A percentile compares a stretch with the other conserved stretches of the same genome.
Conservation (phyloP, 768 basidiomycete species). For the Kwoniella sp. region DNA sequence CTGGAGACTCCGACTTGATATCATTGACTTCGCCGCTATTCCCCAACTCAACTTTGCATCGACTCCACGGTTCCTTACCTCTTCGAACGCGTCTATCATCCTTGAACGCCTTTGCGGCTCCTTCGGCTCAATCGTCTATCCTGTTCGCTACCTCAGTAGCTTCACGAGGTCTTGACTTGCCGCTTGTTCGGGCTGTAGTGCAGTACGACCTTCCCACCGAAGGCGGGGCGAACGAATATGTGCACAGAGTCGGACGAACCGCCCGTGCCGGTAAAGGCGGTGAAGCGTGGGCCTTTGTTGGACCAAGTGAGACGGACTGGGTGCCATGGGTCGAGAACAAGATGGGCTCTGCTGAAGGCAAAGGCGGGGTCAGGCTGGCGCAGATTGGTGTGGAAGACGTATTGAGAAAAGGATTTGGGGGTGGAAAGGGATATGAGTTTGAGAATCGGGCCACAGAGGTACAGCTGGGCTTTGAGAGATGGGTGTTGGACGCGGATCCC, state of each 20-base stretch:
- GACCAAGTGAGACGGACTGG: slow-evolving; percentile 86
- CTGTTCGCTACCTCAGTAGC: slow-evolving; percentile 96
- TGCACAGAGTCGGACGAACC: slow-evolving; percentile 94
- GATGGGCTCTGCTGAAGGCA: slow-evolving; percentile 65
- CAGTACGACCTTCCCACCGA: slow-evolving; percentile 98
- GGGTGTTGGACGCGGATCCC: slow-evolving; percentile 75
- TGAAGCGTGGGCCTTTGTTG: slow-evolving; percentile 90
- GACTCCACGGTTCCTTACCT: slow-evolving; percentile 90
- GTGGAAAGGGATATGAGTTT: slow-evolving; percentile 72
- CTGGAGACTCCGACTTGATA: slow-evolving; percentile 57
- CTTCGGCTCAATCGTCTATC: slow-evolving; percentile 62
- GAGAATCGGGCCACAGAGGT: slow-evolving; percentile 92
- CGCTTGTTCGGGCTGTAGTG: slow-evolving; percentile 87
- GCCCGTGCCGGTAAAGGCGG: slow-evolving; percentile 95
- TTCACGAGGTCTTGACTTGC: slow-evolving; percentile 94
- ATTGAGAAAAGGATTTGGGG: slow-evolving; percentile 77
- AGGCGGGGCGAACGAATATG: slow-evolving; percentile 92
- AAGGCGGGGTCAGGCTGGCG: slow-evolving; percentile 60
- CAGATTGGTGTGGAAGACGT: slow-evolving; percentile 71
- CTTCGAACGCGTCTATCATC: slow-evolving; percentile 77
- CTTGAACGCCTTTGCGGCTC: slow-evolving; percentile 74
- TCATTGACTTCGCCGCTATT: slow-evolving; percentile 73
- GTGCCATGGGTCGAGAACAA: slow-evolving; percentile 82
- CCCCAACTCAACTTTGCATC: slow-evolving; percentile 77
- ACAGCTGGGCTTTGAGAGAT: slow-evolving; percentile 90